These are phyloP conservation scores for Calonectria pseudoreteaudii DNA, from an alignment of 2,329 filamentous ascomycete genomes.

Conservation along the genomic window DNA sequence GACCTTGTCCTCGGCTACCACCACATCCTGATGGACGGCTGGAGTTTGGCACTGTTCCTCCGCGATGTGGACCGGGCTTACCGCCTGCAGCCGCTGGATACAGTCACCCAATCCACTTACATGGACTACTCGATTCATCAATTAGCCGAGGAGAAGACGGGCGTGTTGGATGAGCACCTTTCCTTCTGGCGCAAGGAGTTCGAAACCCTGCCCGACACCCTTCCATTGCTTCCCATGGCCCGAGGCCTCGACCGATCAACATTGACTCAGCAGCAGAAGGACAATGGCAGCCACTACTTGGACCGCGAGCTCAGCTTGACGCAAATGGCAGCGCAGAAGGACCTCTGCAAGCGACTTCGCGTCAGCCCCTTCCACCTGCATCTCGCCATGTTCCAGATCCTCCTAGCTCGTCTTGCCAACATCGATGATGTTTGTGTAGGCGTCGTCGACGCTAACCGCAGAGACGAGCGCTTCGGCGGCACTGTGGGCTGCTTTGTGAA, in stretches of 20 bases:
- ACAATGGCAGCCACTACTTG: background rate
- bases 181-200: background rate
- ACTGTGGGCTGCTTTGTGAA: background rate
- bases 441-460: background rate
- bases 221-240: background rate
- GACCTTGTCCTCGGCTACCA: background rate
- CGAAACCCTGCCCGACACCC: background rate
- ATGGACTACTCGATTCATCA: background rate
- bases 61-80: background rate
- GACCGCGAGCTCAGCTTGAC: background rate
- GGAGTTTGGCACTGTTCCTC: background rate
- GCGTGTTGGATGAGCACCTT: background rate
- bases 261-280: background rate
- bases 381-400: background rate
- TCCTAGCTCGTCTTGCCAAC: background rate
- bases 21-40: background rate
- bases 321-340: background rate
- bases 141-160: background rate
- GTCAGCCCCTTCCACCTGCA: background rate
- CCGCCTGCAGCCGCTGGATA: background rate
- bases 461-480: background rate
- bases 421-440: background rate
- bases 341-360: background rate
- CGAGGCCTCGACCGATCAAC: background rate
- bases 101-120: background rate